Base-by-base conservation (phyloP, 1,284 basidiomycete species). In the Leucoagaricus sp. region DNA sequence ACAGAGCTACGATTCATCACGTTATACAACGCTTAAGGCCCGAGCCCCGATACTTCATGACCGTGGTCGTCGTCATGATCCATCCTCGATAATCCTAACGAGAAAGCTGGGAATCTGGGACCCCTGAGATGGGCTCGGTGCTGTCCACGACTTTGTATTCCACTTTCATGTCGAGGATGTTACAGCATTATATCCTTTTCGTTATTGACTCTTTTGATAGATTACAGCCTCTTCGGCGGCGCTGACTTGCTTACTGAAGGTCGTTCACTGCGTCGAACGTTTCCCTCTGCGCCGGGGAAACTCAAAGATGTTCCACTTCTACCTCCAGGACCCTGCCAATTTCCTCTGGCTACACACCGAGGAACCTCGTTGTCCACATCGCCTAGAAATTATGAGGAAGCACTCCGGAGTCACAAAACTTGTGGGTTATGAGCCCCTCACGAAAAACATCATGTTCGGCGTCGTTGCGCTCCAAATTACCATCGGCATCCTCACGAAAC, bases 331-430 rank as follows among this genome's bases (percentile, higher is more conserved):
- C 63, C 86, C 90, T 0, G 72, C 80, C 1, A 93, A 95, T 65
- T 95, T 95, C 66, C 77, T 98, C 28, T 99, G 96, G 96, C 74
- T 96, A 55, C 91, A 97, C 84, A 98, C 94, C 1, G 96, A 99
- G 72, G 97, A 99, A 70, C 96, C 96, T 4, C 97, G 99, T 72
- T 83, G 95, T 29, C 86, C 88, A 19, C 79, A 97, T 46, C 79
- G 96, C 49, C 87, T 86, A 75, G 92, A 87, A 9, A 98, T 99
- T 59, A 83, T 99, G 75, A 95, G 96, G 69, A 89, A 91, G 0
- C 95, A 99, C 69, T 96, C 96, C 0, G 90, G 98, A 79, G 92
- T 97, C 55, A 91, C 87, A 4, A 93, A 91, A 67, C 84, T 99
- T 41, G 98, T 99, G 96, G 96, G 96, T 26, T 81, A 94, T 65